Evolutionary conservation across 345 rosid genomes (phyloP), one percentile per base, ranked within the genome.

Genomic region (Raphanus raphanistrum): DNA sequence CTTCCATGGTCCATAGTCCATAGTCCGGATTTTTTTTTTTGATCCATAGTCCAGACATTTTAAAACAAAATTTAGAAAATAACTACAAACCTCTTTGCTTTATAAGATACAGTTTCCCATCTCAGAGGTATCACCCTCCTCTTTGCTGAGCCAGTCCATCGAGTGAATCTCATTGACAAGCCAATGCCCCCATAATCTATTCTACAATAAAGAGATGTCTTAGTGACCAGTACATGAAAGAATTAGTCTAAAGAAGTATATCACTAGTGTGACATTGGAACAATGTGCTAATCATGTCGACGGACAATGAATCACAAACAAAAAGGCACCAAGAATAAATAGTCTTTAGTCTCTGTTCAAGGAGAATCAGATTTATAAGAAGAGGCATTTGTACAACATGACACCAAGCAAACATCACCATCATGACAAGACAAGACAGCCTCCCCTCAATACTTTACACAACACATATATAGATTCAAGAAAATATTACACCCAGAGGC

Each of bases 81-180:
- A 31, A 28, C 12, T 25, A 25, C 62, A 62, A 31, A 62, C 66
- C 41, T 62, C 66, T 4, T 62, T 31, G 66, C 66, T 63, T 62
- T 4, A 27, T 59, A 15, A 15, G 9, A n/a, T n/a, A 52, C 3
- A 52, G 58, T 52, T 15, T 15, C 58, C 58, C 58, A 52, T 15
- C 58, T 15, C 25, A 52, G 58, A 17, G 8, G 25, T 16, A 43
- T 4, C 54, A 16, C 25, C 58, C 25, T 52, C 25, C 58, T 52
- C 58, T 9, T 15, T 15, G 25, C 9, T 52, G 58, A 6, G 25
- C 4, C 57, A 50, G 57, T 50, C 21, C 57, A 50, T 15, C 57
- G n/a, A 50, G 57, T 50, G 33, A 48, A 26, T 59, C 2, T 59
- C 63, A 17, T 54, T 15, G 57, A 1, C 25, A 15, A 48, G 17